These are phyloP conservation scores for Gentiana dahurica DNA, from an alignment of 257 asterid species.

Conservation along the genomic window DNA sequence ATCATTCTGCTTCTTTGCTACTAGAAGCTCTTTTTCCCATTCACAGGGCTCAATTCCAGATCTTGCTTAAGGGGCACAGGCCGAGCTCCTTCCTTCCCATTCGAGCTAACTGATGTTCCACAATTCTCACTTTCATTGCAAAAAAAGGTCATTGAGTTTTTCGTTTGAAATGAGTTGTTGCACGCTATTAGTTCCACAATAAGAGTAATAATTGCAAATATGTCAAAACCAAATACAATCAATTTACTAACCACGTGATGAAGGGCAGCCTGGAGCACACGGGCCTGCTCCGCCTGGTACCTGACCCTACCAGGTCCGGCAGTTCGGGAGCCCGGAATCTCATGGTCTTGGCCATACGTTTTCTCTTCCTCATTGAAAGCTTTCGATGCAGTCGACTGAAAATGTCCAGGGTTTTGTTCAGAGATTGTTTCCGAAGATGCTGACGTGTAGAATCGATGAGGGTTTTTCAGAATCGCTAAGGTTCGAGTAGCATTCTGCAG, in stretches of 20 bases:
- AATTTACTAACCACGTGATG: constrained; percentile 53
- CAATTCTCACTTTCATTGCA: too few species aligned
- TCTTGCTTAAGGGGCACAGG: too few species aligned
- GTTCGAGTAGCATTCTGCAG: constrained; percentile 11
- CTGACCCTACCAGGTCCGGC: constrained; percentile 27
- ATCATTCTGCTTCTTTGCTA: too few species aligned
- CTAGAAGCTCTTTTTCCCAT: too few species aligned
- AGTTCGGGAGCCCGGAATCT: constrained; percentile 23
- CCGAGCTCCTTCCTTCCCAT: too few species aligned
- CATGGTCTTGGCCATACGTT: constrained; percentile 10
- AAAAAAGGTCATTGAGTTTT: too few species aligned
- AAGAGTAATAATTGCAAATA: not conserved
- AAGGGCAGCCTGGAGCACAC: constrained; percentile 74
- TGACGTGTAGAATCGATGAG: constrained; percentile 27
- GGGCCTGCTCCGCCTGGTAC: constrained; percentile 70
- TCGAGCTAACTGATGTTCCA: too few species aligned
- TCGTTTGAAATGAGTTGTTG: too few species aligned
- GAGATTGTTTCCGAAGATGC: constrained; percentile 27
- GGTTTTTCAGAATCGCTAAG: constrained; percentile 8
- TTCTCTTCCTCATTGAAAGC: constrained; percentile 13
- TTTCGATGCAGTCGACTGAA: constrained; percentile 17
- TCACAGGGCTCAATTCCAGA: too few species aligned
- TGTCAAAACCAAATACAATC: not conserved
- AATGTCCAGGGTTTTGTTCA: constrained; percentile 22
- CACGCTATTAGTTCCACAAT: too few species aligned